These are phyloP conservation scores for Fonsecaea pugnacius DNA, from an alignment of 2,329 filamentous ascomycete species.

Conservation along the genomic window DNA sequence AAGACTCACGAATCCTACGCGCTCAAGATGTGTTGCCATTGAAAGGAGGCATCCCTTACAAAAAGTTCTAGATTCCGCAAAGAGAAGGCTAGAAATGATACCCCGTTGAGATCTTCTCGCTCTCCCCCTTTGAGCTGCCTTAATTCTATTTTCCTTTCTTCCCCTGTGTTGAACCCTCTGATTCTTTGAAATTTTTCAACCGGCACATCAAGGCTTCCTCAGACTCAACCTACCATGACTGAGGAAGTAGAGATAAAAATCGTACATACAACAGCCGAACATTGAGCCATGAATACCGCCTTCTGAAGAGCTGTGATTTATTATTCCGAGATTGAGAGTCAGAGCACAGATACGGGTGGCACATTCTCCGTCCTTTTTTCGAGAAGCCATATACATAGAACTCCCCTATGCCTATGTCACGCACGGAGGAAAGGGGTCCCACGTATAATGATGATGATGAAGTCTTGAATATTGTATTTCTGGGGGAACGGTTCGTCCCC, in stretches of 20 bases:
- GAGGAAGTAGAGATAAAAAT: slow-evolving; percentile 51
- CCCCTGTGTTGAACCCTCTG: not conserved
- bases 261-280: slow-evolving; percentile 44
- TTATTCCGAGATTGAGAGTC: slow-evolving; percentile 59
- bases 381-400: not conserved
- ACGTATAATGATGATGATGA: not conserved
- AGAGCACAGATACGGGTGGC: slow-evolving; percentile 71
- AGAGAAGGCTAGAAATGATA: slow-evolving; percentile 35
- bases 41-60: not conserved
- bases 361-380: slow-evolving; percentile 46
- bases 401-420: not conserved
- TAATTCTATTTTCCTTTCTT: not conserved
- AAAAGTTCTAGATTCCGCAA: slow-evolving; percentile 12
- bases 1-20: slow-evolving; percentile 4
- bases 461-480: not conserved
- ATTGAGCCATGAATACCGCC: slow-evolving; percentile 47
- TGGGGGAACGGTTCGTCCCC: not conserved
- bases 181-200: slow-evolving; percentile 23
- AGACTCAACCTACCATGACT: slow-evolving; percentile 46
- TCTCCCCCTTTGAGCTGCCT: not conserved
- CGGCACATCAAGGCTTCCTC: slow-evolving; percentile 55
- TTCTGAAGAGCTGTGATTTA: slow-evolving; percentile 66
- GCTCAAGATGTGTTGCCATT: not conserved
- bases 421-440: not conserved
- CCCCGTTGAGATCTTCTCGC: slow-evolving; percentile 17